A percentile compares a stretch with the other conserved stretches of the same genome.
Conservation (phyloP, 495 filamentous ascomycete species). For the Penicillium arizonense region DNA sequence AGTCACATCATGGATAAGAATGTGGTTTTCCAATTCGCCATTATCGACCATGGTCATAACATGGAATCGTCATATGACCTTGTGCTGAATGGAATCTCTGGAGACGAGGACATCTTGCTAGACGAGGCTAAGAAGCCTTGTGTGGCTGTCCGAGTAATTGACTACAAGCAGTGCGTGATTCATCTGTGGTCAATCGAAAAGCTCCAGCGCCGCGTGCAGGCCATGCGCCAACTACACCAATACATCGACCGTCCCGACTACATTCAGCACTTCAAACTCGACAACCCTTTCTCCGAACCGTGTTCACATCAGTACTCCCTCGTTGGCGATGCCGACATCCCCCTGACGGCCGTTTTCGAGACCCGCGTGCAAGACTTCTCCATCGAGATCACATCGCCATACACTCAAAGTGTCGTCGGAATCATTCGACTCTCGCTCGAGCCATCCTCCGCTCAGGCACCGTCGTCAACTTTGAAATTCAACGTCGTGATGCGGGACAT, state of each 20-base stretch:
- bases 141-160: slow-evolving; percentile 85
- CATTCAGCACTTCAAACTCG: slow-evolving; percentile 61
- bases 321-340: slow-evolving; percentile 91
- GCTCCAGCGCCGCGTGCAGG: slow-evolving; percentile 77
- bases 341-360: slow-evolving; percentile 91
- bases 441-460: slow-evolving; percentile 89
- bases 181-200: slow-evolving; percentile 96
- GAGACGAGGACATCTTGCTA: slow-evolving; percentile 79
- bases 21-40: slow-evolving; percentile 92
- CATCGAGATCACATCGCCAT: slow-evolving; percentile 87
- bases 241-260: slow-evolving; percentile 95
- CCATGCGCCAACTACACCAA: slow-evolving; percentile 96
- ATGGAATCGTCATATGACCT: slow-evolving; percentile 94
- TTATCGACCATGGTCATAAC: slow-evolving; percentile 84
- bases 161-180: slow-evolving; percentile 83
- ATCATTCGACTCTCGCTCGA: slow-evolving; percentile 89
- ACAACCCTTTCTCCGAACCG: slow-evolving; percentile 79
- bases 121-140: slow-evolving; percentile 86
- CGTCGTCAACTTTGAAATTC: slow-evolving; percentile 91
- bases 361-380: slow-evolving; percentile 92
- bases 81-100: slow-evolving; percentile 88
- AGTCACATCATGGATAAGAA: slow-evolving; percentile 94
- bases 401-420: slow-evolving; percentile 84
- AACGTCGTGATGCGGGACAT: slow-evolving; percentile 99
- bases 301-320: slow-evolving; percentile 91